A percentile compares a stretch with the other conserved stretches of the same genome.
Evolutionary conservation across 148 eudicot species (phyloP).

Genomic region (Rhododendron mucronatum): DNA sequence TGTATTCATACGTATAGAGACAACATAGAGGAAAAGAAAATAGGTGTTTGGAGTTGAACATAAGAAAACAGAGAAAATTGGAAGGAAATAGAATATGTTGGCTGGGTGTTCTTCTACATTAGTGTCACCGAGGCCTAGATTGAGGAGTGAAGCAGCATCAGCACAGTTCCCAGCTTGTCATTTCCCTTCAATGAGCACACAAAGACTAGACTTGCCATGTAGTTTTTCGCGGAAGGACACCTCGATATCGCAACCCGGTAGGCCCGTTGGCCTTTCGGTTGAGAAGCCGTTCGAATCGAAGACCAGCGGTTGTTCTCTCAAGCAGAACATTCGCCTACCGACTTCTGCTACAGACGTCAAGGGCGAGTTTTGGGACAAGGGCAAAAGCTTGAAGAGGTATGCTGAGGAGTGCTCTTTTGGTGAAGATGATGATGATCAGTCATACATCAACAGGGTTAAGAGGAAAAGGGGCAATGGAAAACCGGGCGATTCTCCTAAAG

Average conservation of each 20-base stretch:
- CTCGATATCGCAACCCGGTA: conserved; percentile 39
- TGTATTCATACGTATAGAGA: conserved; percentile 17
- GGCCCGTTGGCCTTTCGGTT: conserved; percentile 53
- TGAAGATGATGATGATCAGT: conserved; percentile 46
- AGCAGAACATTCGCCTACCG: conserved; percentile 53
- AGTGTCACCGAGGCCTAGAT: conserved; percentile 85
- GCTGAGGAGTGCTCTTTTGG: conserved; percentile 37
- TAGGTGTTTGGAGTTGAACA: conserved; percentile 20
- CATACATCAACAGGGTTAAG: conserved; percentile 37
- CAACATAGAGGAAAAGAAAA: conserved; percentile 7
- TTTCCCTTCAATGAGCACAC: conserved; percentile 94
- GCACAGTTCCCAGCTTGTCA: conserved; percentile 74
- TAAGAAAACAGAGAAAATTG: conserved; percentile 14
- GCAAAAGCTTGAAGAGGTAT: conserved; percentile 64
- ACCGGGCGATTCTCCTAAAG: conserved; percentile 26
- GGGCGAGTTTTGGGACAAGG: conserved; percentile 57
- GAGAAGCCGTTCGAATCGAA: conserved; percentile 51
- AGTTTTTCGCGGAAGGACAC: conserved; percentile 57
- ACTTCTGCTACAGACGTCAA: conserved; percentile 46
- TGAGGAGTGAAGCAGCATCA: conserved; percentile 60
- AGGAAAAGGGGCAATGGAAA: conserved; percentile 53
- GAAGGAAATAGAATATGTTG: conserved; percentile 72
- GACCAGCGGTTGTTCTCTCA: conserved; percentile 37
- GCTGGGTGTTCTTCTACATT: conserved; percentile 91
- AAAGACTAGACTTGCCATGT: conserved; percentile 83